These are phyloP conservation scores for Fagopyrum homotropicum DNA, from an alignment of 148 eudicot genomes.

Conservation along the genomic window DNA sequence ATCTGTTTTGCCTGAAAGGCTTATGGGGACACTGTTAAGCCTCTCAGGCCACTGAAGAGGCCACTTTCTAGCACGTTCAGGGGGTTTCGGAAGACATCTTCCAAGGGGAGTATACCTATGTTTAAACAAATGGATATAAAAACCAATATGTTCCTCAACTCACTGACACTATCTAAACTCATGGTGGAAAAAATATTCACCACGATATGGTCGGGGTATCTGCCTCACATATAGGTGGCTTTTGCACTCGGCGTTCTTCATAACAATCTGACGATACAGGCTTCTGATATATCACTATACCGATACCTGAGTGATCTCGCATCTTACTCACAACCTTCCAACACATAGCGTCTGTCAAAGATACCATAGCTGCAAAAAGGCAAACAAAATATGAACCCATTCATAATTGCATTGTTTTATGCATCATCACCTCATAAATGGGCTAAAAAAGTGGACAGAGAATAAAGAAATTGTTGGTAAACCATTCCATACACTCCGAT, in stretches of 20 bases:
- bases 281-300: slow-evolving; percentile 77
- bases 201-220: slow-evolving; percentile 50
- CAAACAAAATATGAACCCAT: background rate
- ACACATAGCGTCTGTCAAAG: slow-evolving; percentile 53
- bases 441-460: background rate
- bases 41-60: slow-evolving; percentile 84
- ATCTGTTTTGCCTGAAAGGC: slow-evolving; percentile 44
- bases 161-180: background rate
- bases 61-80: slow-evolving; percentile 44
- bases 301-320: slow-evolving; percentile 34
- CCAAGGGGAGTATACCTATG: slow-evolving; percentile 74
- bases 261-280: slow-evolving; percentile 74
- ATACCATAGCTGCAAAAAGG: slow-evolving; percentile 46
- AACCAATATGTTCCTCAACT: background rate
- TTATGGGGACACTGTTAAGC: slow-evolving; percentile 49
- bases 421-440: too few relatives aligned
- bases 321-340: slow-evolving; percentile 50
- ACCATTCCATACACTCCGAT: slow-evolving; percentile 68
- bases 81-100: slow-evolving; percentile 60
- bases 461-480: slow-evolving; percentile 14
- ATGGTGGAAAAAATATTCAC: slow-evolving; percentile 24
- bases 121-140: slow-evolving; percentile 2
- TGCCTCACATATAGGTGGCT: slow-evolving; percentile 59
- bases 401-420: background rate
- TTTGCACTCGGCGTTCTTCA: slow-evolving; percentile 37